Base-by-base conservation (phyloP, 2,329 filamentous ascomycete species). In the Colletotrichum navitas region DNA sequence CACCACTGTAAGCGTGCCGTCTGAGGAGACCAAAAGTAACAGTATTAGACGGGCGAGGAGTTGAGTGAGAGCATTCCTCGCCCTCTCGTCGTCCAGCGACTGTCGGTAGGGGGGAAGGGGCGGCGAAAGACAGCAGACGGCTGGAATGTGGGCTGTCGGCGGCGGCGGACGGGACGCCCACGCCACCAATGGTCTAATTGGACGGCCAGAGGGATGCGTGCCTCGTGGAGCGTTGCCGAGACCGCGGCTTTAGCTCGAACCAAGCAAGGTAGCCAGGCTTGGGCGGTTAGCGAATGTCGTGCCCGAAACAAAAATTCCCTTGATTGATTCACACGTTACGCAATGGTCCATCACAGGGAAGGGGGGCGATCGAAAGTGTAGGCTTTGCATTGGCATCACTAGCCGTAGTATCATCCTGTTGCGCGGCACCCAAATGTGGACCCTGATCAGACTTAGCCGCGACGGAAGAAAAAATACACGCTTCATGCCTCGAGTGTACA, bases 321-420 rank as follows among this genome's bases (percentile, higher is more conserved):
- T 10, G 14, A 26, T 26, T 10, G 14, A 26, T 18, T 29, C 36
- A 41, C n/a, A 41, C 12, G 14, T 58, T 8, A 26, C 55, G 24
- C 3, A 58, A 11, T 29, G n/a, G n/a, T 18, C n/a, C 21, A 21
- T 10, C 34, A 26, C n/a, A 18, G 54, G 18, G 24, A 21, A 24
- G 8, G 18, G 52, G 11, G 21, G 32, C 10, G 12, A 7, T 39
- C 11, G 11, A 47, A 63, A 45, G 49, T 24, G n/a, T 29, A 29
- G 64, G 51, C 64, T 54, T 52, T 58, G 32, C 18, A 54, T 63
- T 68, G 58, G 51, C 55, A 58, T 63, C 43, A 62, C 60, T 39
- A 63, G 56, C 49, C 63, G 51, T 36, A 47, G 62, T 32, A 61
- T 49, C 55, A 36, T 62, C 47, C 63, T n/a, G 51, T 55, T 49